These are phyloP conservation scores for Cardiospermum halicacabum DNA, from an alignment of 345 rosid genomes.

Conservation along the genomic window DNA sequence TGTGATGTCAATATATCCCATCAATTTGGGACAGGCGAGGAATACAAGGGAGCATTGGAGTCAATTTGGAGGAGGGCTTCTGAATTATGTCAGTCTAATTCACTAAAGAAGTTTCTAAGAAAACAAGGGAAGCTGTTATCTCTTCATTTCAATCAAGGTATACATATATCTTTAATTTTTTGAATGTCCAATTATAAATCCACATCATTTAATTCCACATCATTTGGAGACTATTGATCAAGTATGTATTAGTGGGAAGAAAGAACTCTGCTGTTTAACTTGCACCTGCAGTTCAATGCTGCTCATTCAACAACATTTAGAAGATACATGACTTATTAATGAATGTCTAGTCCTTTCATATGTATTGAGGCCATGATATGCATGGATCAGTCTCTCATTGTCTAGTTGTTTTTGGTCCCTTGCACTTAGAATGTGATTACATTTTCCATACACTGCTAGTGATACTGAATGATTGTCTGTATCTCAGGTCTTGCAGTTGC, in stretches of 20 bases:
- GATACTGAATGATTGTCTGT: conserved; percentile 5
- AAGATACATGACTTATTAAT: no score
- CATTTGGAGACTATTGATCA: neutral
- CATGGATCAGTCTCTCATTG: neutral
- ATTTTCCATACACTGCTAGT: neutral
- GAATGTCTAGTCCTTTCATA: neutral
- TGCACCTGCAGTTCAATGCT: no score
- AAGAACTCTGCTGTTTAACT: conserved; percentile 1
- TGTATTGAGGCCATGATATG: neutral
- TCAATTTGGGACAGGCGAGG: conserved; percentile 32
- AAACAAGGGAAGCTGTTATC: conserved; percentile 77
- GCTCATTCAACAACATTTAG: no score
- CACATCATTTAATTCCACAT: no score
- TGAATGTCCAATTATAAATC: neutral
- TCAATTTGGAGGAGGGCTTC: conserved; percentile 62
- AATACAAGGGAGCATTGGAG: conserved; percentile 50
- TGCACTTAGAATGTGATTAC: neutral
- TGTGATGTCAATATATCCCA: conserved; percentile 35
- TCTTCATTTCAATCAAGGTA: conserved; percentile 68
- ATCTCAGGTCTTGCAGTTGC: conserved; percentile 72
- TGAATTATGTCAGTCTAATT: conserved; percentile 62
- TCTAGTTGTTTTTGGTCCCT: neutral
- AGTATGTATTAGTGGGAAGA: neutral
- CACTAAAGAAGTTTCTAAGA: conserved; percentile 62
- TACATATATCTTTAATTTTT: neutral